Percentiles rank a stretch among this genome's conserved stretches.
Evolutionary conservation across 148 eudicot genomes (phyloP).

Genomic region (Oxyria digyna): DNA sequence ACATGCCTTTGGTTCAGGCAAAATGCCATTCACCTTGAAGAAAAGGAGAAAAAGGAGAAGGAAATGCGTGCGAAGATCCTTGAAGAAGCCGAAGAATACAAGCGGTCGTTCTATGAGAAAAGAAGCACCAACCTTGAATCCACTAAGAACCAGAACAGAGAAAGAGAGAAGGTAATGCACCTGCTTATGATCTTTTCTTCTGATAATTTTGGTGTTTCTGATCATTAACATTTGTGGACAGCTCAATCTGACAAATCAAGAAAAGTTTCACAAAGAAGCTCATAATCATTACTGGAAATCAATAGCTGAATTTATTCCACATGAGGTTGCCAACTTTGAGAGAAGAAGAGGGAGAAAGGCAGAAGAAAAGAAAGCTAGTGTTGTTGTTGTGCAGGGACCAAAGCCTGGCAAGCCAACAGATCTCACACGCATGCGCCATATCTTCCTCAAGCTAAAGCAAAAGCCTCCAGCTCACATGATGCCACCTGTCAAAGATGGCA

Average conservation of each 20-base stretch:
- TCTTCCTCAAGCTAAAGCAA: constrained; percentile 76
- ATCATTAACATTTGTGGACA: neutral
- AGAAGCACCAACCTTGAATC: constrained; percentile 40
- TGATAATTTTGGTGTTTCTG: neutral
- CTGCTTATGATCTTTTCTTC: neutral
- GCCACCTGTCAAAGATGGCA: constrained; percentile 47
- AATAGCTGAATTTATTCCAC: constrained; percentile 76
- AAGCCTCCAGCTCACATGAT: constrained; percentile 93
- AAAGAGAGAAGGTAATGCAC: constrained; percentile 68
- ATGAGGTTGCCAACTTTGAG: constrained; percentile 78
- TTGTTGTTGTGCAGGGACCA: constrained; percentile 80
- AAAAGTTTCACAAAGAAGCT: constrained; percentile 59
- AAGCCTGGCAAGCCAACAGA: constrained; percentile 98
- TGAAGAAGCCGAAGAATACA: constrained; percentile 68
- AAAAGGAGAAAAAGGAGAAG: constrained; percentile 70
- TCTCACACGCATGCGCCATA: constrained; percentile 77
- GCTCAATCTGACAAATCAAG: constrained; percentile 28
- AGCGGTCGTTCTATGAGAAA: constrained; percentile 52
- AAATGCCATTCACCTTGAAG: constrained; percentile 64
- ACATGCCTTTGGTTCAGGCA: constrained; percentile 25
- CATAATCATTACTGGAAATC: constrained; percentile 91
- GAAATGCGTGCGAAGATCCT: constrained; percentile 58
- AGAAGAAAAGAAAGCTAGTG: constrained; percentile 76
- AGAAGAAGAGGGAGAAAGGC: constrained; percentile 83
- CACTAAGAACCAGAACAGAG: constrained; percentile 46